Evolutionary conservation across 2,329 filamentous ascomycete genomes (phyloP).

Genomic region (Diaporthe vaccinii): DNA sequence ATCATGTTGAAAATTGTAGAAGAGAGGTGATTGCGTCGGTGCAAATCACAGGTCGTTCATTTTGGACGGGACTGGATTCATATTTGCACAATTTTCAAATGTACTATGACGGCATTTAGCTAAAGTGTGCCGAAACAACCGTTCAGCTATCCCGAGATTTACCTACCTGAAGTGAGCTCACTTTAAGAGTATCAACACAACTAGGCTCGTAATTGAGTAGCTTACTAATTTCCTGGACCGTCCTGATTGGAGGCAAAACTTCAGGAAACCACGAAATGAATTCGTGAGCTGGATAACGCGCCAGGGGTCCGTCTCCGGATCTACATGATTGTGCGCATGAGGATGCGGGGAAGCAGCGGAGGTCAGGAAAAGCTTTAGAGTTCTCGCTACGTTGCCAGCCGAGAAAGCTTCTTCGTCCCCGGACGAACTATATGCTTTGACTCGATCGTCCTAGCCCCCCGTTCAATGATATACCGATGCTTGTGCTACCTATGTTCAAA

Average conservation of each 20-base stretch:
- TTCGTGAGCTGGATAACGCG: not conserved
- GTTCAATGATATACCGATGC: not conserved
- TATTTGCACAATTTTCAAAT: not conserved
- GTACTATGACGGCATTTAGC: conserved; percentile 13
- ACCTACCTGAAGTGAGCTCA: not conserved
- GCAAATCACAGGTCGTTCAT: not conserved
- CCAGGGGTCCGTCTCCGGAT: conserved; percentile 10
- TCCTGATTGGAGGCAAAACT: conserved; percentile 41
- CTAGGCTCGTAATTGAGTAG: not conserved
- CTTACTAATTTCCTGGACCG: not conserved
- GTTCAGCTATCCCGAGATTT: not conserved
- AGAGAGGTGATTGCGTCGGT: not conserved
- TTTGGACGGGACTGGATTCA: not conserved
- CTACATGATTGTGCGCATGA: not conserved
- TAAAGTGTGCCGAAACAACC: not conserved
- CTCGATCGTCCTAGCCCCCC: not conserved
- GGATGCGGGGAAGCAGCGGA: conserved; percentile 14
- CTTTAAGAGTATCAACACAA: not conserved
- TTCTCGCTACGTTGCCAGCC: conserved; percentile 20
- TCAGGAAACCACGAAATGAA: not conserved
- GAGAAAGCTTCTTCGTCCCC: conserved; percentile 19
- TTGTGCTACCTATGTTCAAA: conserved; percentile 19
- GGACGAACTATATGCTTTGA: not conserved
- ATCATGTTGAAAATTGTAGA: conserved; percentile 15
- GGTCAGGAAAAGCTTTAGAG: conserved; percentile 22